phyloP scores from a whole-genome alignment of 2,329 filamentous ascomycete species.

The Ophiostoma piceae region DNA sequence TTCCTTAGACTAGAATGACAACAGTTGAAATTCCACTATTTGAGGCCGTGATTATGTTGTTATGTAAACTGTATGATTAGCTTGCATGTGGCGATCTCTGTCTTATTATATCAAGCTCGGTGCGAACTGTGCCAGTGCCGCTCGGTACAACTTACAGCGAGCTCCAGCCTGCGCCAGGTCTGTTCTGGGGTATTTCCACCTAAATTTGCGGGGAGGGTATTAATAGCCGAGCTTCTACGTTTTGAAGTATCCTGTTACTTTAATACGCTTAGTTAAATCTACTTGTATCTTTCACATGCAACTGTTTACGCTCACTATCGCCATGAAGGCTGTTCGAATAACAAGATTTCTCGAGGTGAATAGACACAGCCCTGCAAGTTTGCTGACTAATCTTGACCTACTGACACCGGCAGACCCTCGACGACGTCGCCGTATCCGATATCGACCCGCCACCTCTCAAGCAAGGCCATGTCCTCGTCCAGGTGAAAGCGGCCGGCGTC shows the following conservation, averaged over 20 bases:
- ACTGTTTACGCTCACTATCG: neutral
- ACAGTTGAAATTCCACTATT: neutral
- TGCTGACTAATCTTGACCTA: neutral
- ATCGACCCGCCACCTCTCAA: neutral
- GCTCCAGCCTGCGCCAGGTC: neutral
- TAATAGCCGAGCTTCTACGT: constrained; percentile 15
- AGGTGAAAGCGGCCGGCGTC: constrained; percentile 50
- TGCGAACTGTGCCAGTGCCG: neutral
- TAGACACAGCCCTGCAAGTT: neutral
- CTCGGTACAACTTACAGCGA: constrained; percentile 15
- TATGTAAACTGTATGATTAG: neutral
- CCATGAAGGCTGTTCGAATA: neutral
- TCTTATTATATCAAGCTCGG: constrained; percentile 11
- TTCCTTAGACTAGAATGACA: neutral
- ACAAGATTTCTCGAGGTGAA: neutral
- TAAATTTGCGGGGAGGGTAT: constrained; percentile 17
- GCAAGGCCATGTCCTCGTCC: neutral
- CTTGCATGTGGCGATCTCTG: neutral
- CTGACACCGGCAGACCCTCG: neutral
- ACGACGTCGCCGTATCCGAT: neutral
- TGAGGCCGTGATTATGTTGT: too few relatives aligned
- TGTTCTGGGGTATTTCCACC: constrained; percentile 4
- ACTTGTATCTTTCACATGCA: neutral
- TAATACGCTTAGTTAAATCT: neutral
- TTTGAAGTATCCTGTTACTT: neutral